phyloP scores from a whole-genome alignment of 106 monocot species.

The Dendrobium chrysotoxum region DNA sequence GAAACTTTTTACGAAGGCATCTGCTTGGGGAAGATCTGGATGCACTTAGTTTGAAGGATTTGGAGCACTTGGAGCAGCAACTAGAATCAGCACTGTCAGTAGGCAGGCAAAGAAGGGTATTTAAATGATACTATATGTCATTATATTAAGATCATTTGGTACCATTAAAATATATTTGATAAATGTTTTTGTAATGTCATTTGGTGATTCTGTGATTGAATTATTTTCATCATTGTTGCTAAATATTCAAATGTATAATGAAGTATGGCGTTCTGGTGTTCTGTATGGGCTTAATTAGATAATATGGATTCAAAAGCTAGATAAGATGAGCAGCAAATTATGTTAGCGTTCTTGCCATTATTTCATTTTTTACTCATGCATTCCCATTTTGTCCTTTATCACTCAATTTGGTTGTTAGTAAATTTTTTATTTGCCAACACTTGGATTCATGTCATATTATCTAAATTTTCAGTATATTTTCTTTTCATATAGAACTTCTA shows the following conservation, averaged over 20 bases:
- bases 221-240: not conserved
- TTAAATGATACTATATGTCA: not conserved
- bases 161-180: not conserved
- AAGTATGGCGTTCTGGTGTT: not conserved
- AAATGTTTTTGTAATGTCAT: not conserved
- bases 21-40: constrained; percentile 67
- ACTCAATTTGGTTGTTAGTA: no score
- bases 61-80: constrained; percentile 50
- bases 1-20: constrained; percentile 23
- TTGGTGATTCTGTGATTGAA: not conserved
- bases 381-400: no score
- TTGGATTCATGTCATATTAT: no score
- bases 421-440: no score
- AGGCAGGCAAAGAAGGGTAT: constrained; percentile 50
- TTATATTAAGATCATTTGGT: not conserved
- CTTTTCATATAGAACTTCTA: no score
- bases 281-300: no score
- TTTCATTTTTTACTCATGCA: no score
- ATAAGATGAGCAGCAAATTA: no score
- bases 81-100: constrained; percentile 48
- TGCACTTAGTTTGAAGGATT: constrained; percentile 40
- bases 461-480: no score
- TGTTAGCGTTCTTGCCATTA: no score
- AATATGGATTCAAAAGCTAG: no score
- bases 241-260: not conserved